Base-by-base conservation (phyloP, 768 basidiomycete species). In the Galerina sulciceps region DNA sequence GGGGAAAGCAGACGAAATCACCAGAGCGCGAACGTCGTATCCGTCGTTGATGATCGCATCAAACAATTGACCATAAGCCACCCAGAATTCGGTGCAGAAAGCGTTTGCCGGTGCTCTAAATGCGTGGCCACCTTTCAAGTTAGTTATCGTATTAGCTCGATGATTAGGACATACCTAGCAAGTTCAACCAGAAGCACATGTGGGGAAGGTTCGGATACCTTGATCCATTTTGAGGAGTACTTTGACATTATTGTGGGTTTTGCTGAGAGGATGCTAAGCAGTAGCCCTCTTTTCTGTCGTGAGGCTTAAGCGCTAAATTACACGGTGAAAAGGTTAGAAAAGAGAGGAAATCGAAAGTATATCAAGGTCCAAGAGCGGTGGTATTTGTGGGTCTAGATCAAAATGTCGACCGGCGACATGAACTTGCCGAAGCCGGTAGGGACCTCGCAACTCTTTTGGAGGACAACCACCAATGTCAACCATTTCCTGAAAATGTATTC, bases 41-140 rank as follows among this genome's bases (percentile, higher is more conserved):
- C 51, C 82, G 67, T 74, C 86, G 70, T 57, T 71, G 4, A 62
- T 75, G 59, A 94, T 76, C 0, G 72, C 67, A 46, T 88, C 83
- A 62, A 96, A 89, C 0, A 85, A 77, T 2, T 73, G 67, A 2
- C 84, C 85, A 34, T 93, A 85, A 46, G 89, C 89, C 18, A 71
- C 72, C 92, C 92, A 96, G 67, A 89, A 87, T 80, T 82, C 80
- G 40, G 71, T 73, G 22, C 75, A 76, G 68, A 90, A 88, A 0
- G 89, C 87, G 67, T 92, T 92, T n/a, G 90, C 84, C 0, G 89
- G 89, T 5, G 70, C 70, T 22, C 89, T 89, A 60, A 8, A 31
- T 13, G 23, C 13, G 38, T 22, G 22, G 18, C 37, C 4, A 15
- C 1, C 22, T 22, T 51, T 22, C 23, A n/a, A 38, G 18, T 23